Base-by-base conservation (phyloP, 345 rosid species). In the Sisymbrium altissimum region DNA sequence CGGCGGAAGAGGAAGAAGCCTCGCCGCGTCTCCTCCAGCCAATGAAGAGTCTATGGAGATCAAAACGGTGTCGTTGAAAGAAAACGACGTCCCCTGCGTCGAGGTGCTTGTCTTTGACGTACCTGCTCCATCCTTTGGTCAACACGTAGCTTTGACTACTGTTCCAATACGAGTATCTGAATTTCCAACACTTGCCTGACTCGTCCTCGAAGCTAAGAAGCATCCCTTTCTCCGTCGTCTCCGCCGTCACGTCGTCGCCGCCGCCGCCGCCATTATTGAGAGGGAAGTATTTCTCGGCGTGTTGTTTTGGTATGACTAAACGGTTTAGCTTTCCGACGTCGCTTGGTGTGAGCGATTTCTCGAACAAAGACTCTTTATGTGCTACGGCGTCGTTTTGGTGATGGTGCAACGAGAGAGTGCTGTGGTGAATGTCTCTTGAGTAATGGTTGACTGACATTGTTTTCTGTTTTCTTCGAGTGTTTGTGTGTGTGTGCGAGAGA, bases 311-410 rank as follows among this genome's bases (percentile, higher is more conserved):
- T 54, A 92, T 92, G 4, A 92, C 97, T 14, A 92, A 72, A 8
- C 97, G 88, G 86, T 92, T 92, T n/a, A 92, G 94, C 73, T 92
- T 89, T 1, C 97, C 97, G 0, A 92, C 97, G 67, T 92, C 97
- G 78, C 94, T 88, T 1, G 97, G 97, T 2, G 97, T 92, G n/a
- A 92, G 81, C 55, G 89, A 86, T 45, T 92, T 92, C 71, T 92
- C 90, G 75, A 92, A 92, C 85, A 92, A 76, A 67, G 89, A 75
- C 52, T 83, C 88, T 71, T 3, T 56, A 18, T 69, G 75, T 36
- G 62, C 27, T n/a, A 41, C 18, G 43, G 73, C 36, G 58, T 71
- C 73, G 79, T 45, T 65, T 36, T 72, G 80, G 63, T 78, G 79
- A 36, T 74, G 74, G 14, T 78, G 56, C 73, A 79, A 74, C 68